These are phyloP conservation scores for Paramecium pentaurelia DNA, from an alignment of 73 alveolate species.

Conservation along the genomic window DNA sequence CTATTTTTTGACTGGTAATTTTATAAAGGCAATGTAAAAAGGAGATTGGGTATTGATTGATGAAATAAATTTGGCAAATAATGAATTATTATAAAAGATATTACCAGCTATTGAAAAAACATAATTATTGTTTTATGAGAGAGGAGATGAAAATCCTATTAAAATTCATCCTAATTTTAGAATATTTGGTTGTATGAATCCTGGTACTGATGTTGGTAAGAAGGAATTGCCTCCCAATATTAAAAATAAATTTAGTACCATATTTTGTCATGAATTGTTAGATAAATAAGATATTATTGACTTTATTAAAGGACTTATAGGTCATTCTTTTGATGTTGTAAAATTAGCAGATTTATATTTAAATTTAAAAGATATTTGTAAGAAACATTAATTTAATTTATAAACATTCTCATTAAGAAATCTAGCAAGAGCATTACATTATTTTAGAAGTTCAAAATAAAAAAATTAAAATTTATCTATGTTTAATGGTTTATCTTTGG, in stretches of 20 bases:
- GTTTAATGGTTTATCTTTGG: constrained; percentile 55
- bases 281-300: constrained; percentile 79
- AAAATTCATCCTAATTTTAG: constrained; percentile 91
- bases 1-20: constrained; percentile 92
- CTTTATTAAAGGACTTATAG: constrained; percentile 73
- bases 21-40: constrained; percentile 86
- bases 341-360: constrained; percentile 82
- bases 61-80: constrained; percentile 96
- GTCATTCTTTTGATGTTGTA: constrained; percentile 67
- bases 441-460: constrained; percentile 52
- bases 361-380: constrained; percentile 54
- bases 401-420: constrained; percentile 72
- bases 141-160: constrained; percentile 86
- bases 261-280: constrained; percentile 89
- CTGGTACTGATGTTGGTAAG: constrained; percentile 91
- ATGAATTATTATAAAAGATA: constrained; percentile 84
- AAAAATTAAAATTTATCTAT: not conserved
- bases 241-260: constrained; percentile 91
- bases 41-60: constrained; percentile 98
- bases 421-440: constrained; percentile 72
- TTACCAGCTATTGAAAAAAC: constrained; percentile 86
- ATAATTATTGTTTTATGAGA: constrained; percentile 84
- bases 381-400: not conserved
- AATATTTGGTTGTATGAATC: constrained; percentile 99
- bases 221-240: constrained; percentile 82